Evolutionary conservation across 306 rosid species (phyloP).

Genomic region (Gastrolobium bilobum): DNA sequence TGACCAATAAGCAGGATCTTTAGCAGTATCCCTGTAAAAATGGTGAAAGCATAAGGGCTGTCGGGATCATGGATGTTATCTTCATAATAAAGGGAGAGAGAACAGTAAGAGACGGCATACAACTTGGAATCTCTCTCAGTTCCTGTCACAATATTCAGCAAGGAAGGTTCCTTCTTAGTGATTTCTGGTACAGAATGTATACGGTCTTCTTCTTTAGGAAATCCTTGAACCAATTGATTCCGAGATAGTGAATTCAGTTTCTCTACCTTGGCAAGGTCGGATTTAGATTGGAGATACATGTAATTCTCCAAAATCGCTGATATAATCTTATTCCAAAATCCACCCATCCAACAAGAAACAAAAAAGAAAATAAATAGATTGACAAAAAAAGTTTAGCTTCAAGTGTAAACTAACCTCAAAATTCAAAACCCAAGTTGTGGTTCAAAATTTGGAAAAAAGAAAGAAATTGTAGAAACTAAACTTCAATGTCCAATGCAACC

Average conservation of each 20-base stretch:
- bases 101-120: slow-evolving; percentile 60
- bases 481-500: slow-evolving; percentile 35
- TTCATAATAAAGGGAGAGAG: slow-evolving; percentile 40
- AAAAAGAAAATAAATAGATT: slow-evolving; percentile 39
- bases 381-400: slow-evolving; percentile 31
- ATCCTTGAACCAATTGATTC: slow-evolving; percentile 66
- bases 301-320: slow-evolving; percentile 90
- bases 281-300: slow-evolving; percentile 55
- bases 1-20: slow-evolving; percentile 93
- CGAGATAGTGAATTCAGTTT: slow-evolving; percentile 59
- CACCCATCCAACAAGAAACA: slow-evolving; percentile 47
- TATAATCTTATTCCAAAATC: slow-evolving; percentile 75
- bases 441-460: slow-evolving; percentile 12
- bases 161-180: slow-evolving; percentile 54
- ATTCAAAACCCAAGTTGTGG: slow-evolving; percentile 34
- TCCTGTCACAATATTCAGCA: slow-evolving; percentile 47
- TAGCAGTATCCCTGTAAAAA: slow-evolving; percentile 70
- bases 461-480: slow-evolving; percentile 41
- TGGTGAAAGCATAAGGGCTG: slow-evolving; percentile 42
- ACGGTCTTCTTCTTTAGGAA: slow-evolving; percentile 50
- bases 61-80: slow-evolving; percentile 42
- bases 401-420: slow-evolving; percentile 39
- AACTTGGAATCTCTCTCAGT: slow-evolving; percentile 59
- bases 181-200: slow-evolving; percentile 58
- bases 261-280: slow-evolving; percentile 57